phyloP scores from a whole-genome alignment of 768 basidiomycete genomes.

The Daedaleopsis sinensis region DNA sequence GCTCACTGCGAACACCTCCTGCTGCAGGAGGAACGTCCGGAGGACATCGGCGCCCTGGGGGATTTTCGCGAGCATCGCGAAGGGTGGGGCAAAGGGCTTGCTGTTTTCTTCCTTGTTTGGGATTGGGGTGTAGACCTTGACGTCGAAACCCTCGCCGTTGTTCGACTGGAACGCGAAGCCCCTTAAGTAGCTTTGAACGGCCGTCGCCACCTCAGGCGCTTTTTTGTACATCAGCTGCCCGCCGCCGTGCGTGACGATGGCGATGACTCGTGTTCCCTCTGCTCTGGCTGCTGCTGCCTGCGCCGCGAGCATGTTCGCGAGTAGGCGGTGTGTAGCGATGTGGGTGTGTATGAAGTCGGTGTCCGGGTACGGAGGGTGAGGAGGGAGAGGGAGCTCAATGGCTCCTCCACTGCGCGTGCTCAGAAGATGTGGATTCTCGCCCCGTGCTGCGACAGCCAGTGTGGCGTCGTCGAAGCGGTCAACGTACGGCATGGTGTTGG shows the following conservation, averaged over 20 bases:
- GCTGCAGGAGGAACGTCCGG: slow-evolving; percentile 3
- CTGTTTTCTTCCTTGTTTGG: background rate
- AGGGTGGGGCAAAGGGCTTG: slow-evolving; percentile 4
- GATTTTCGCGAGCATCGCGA: background rate
- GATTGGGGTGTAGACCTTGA: slow-evolving; percentile 1
- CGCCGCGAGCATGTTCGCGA: background rate
- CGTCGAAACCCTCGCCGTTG: background rate
- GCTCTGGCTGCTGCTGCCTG: background rate
- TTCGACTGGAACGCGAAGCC: background rate
- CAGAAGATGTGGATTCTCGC: background rate
- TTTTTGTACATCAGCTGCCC: background rate
- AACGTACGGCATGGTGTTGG: background rate
- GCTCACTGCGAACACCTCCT: background rate
- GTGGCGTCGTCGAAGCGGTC: background rate
- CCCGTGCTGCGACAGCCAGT: background rate
- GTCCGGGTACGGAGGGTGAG: background rate
- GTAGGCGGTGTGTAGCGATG: background rate
- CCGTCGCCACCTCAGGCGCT: background rate
- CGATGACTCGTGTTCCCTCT: background rate
- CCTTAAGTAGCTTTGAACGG: background rate
- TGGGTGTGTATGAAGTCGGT: background rate
- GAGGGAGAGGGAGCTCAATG: background rate
- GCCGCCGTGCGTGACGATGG: background rate
- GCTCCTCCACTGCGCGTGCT: background rate
- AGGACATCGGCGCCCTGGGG: background rate